Conservation (phyloP, 169 alveolate genomes). For the Plasmodium relictum region DNA sequence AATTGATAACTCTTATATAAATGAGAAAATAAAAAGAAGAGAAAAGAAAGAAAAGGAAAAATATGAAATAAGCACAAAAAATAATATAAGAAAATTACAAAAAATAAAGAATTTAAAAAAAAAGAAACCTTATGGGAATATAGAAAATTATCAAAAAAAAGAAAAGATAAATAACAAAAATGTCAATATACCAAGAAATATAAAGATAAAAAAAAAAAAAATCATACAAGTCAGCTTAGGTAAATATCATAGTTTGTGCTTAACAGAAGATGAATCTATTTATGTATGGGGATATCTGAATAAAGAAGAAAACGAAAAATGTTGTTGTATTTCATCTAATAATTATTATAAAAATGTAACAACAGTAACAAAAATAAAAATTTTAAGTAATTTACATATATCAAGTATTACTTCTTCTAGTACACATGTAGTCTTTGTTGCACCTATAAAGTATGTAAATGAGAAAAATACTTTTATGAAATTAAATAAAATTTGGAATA, state of each 20-base stretch:
- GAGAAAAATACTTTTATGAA: not conserved
- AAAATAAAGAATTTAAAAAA: not conserved
- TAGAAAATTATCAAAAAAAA: not conserved
- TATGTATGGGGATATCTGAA: constrained; percentile 73
- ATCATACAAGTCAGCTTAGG: constrained; percentile 61
- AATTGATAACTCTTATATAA: constrained; percentile 12
- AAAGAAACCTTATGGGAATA: not conserved
- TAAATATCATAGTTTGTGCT: constrained; percentile 60
- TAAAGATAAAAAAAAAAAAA: constrained; percentile 40
- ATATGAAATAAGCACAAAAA: not conserved
- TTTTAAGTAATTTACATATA: constrained; percentile 45
- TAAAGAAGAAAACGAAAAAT: not conserved
- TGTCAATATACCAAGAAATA: constrained; percentile 60
- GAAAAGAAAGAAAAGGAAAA: not conserved
- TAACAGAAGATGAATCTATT: constrained; percentile 57
- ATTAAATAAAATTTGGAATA: not conserved
- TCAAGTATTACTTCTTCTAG: constrained; percentile 54
- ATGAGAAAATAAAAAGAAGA: constrained; percentile 21
- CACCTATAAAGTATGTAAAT: constrained; percentile 40
- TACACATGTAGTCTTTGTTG: constrained; percentile 55
- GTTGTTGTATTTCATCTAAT: not conserved
- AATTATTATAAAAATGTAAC: constrained; percentile 33
- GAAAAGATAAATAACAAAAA: constrained; percentile 16
- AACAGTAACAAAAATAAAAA: constrained; percentile 23
- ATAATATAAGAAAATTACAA: not conserved